These are phyloP conservation scores for Xylaria sp. DNA, from an alignment of 2,329 filamentous ascomycete genomes.

Conservation along the genomic window DNA sequence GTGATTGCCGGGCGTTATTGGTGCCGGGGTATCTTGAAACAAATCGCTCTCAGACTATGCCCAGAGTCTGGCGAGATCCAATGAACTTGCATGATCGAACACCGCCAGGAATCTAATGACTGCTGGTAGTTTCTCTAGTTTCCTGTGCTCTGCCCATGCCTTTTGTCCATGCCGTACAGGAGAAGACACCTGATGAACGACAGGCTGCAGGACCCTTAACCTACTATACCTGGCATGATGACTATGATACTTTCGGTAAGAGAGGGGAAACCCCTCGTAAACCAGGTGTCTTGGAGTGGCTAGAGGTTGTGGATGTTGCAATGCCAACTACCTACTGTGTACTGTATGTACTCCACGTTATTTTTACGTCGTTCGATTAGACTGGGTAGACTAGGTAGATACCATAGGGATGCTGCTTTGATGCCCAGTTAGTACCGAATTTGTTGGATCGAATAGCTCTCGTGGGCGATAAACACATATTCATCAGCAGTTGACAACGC, in stretches of 20 bases:
- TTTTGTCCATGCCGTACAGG: too few species aligned
- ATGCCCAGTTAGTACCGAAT: slow-evolving; percentile 11
- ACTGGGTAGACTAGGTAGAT: not conserved
- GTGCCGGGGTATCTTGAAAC: slow-evolving; percentile 23
- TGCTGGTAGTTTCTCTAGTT: not conserved
- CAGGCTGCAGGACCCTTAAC: not conserved
- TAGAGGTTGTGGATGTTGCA: slow-evolving; percentile 8
- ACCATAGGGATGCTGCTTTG: not conserved
- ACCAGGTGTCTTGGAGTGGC: slow-evolving; percentile 20
- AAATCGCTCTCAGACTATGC: slow-evolving; percentile 19
- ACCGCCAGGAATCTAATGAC: slow-evolving; percentile 8
- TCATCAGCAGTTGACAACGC: slow-evolving; percentile 25
- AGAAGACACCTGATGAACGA: not conserved
- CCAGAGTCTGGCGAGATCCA: slow-evolving; percentile 18
- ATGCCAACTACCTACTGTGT: not conserved
- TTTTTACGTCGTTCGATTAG: not conserved
- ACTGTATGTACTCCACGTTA: not conserved
- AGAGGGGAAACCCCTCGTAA: slow-evolving; percentile 1
- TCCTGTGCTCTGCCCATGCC: not conserved
- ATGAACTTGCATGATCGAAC: slow-evolving; percentile 19
- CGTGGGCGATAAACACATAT: slow-evolving; percentile 15
- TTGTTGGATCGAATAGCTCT: slow-evolving; percentile 11
- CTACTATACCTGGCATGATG: too few species aligned
- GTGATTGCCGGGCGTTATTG: slow-evolving; percentile 27
- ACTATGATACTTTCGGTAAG: not conserved